Evolutionary conservation across 805 yeast genomes (phyloP).

Genomic region (Candida wancherniae): DNA sequence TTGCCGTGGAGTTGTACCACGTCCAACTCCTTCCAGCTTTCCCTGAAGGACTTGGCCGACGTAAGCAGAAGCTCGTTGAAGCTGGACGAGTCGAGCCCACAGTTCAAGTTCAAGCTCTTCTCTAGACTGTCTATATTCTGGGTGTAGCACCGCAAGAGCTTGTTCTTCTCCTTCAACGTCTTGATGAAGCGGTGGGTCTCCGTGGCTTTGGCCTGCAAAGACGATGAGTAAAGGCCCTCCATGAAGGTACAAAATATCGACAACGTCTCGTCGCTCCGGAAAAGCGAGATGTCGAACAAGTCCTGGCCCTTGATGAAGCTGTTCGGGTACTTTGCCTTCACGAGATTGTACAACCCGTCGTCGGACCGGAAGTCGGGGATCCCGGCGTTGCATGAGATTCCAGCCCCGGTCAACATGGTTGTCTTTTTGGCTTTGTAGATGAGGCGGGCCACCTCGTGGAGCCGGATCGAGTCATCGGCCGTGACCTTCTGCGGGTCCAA

Average conservation of each 20-base stretch:
- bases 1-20: conserved; percentile 93
- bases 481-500: conserved; percentile 16
- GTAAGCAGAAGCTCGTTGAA: conserved; percentile 19
- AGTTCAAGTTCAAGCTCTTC: conserved; percentile 52
- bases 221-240: conserved; percentile 68
- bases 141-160: conserved; percentile 81
- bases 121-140: conserved; percentile 94
- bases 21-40: conserved; percentile 59
- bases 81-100: conserved; percentile 45
- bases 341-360: conserved; percentile 75
- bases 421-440: conserved; percentile 53
- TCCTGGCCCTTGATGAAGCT: conserved; percentile 79
- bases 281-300: conserved; percentile 80
- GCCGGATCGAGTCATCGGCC: conserved; percentile 28
- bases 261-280: conserved; percentile 62
- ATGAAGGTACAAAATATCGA: conserved; percentile 82
- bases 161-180: conserved; percentile 53
- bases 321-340: conserved; percentile 57
- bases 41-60: conserved; percentile 21
- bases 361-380: conserved; percentile 91
- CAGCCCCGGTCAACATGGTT: conserved; percentile 89
- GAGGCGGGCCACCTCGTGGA: conserved; percentile 36
- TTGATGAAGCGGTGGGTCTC: conserved; percentile 75
- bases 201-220: conserved; percentile 70
- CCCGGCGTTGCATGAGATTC: conserved; percentile 94